Base-by-base conservation (phyloP, 225 moss, liverwort and hornwort species). In the Pseudoscleropodium purum region DNA sequence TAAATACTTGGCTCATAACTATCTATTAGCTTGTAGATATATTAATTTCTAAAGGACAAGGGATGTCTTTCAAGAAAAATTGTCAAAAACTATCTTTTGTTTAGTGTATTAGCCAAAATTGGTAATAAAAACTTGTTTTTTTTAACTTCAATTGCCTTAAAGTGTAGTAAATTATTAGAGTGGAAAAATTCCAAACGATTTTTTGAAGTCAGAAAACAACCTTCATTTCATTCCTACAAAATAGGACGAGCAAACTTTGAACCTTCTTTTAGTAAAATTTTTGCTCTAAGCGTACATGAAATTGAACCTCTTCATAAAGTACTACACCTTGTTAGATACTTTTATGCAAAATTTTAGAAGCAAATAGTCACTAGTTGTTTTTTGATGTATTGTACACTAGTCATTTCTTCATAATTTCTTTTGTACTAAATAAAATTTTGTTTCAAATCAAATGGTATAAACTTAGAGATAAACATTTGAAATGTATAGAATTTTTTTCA, bases 31-130 rank as follows among this genome's bases (percentile, higher is more conserved):
- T 5, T 27, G 5, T 43, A 73, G 27, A 41, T 27, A 27, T 3
- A 27, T 27, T 43, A 43, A 43, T 5, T 0, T 0, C 1, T 41
- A 26, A 41, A 72, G 15, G 9, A 26, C 2, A 1, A 15, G 0
- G 0, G 3, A 2, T 41, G 26, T 5, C 41, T n/a, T 72, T 41
- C 15, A 72, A 41, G 5, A 26, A 0, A 41, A 26, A 15, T 41
- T 41, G 5, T 25, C 9, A 9, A 72, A 70, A 41, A 26, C 5
- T 72, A 9, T 1, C 2, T 4, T 41, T 26, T 36, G 17, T 72
- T 41, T 9, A 41, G 26, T 72, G 0, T 5, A 43, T 27, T 26
- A 15, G 5, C 5, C 15, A 43, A 41, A 9, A 41, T 72, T 16
- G 0, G 9, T 26, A 27, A 41, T 27, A 15, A 21, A 19, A 5